Evolutionary conservation across 306 rosid species (phyloP), one percentile per base, ranked within the genome.

Genomic region (Cajanus cajan): DNA sequence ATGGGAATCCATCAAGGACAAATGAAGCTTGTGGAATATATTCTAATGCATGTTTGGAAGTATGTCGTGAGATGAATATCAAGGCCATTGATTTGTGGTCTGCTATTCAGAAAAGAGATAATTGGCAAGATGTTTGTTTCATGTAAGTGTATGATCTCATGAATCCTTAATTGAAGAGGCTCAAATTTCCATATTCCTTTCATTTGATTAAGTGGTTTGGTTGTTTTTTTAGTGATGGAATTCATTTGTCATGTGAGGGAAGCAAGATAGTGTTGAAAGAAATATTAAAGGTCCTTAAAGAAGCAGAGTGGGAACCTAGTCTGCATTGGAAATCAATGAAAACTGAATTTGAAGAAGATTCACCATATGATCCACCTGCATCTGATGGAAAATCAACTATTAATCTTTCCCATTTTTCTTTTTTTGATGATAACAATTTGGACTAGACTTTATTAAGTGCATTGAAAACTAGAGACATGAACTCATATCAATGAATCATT

Each of bases 281-380:
- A 71, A 90, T 91, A 77, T 0, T 85, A 74, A 87, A 81, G 71
- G 85, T 87, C 0, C 71, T 91, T 2, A 74, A 28, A 55, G 96
- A 87, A 22, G 90, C 93, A 54, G 83, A 91, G 0, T 94, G 96
- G 98, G 79, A 85, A 52, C 91, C 94, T 2, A 86, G 82, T 72
- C 80, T 90, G 13, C 66, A 82, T 55, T 90, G 87, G 85, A 44
- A 68, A 4, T 68, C 83, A 58, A 41, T 91, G 88, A 78, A 89
- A 34, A 14, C 57, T 65, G 94, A 94, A 31, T 91, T 86, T 78
- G 87, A n/a, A 7, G 83, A 90, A 43, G 80, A 82, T 82, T 89
- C 92, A 4, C 85, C 84, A 2, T 82, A 78, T 68, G 69, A 83
- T 84, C 76, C 82, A 0, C n/a, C 79, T 34, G 1, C n/a, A 9